phyloP scores from a whole-genome alignment of 2,329 filamentous ascomycete species.

The Dothistroma pini region DNA sequence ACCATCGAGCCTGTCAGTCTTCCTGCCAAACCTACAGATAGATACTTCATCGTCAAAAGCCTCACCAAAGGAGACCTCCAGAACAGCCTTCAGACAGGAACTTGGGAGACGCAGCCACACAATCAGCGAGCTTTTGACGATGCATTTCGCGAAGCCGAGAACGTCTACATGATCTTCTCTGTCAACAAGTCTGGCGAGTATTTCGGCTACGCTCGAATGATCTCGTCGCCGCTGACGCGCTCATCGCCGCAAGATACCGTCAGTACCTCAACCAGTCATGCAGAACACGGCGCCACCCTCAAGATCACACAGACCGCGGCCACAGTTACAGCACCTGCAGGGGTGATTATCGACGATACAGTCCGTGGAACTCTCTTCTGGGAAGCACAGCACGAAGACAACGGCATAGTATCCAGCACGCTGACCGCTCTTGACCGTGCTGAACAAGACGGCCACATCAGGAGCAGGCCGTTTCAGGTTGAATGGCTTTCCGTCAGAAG shows the following conservation, averaged over 20 bases:
- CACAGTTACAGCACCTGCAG: conserved; percentile 71
- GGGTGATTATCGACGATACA: conserved; percentile 86
- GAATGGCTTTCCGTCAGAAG: conserved; percentile 82
- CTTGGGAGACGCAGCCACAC: conserved; percentile 92
- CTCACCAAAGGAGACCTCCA: conserved; percentile 87
- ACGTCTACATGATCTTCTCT: conserved; percentile 89
- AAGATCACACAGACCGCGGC: conserved; percentile 75
- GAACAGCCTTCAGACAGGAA: conserved; percentile 73
- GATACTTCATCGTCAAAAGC: conserved; percentile 91
- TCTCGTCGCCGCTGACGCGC: conserved; percentile 74
- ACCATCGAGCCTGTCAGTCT: neutral
- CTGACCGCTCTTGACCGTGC: neutral
- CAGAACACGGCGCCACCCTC: conserved; percentile 39
- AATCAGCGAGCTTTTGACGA: conserved; percentile 78
- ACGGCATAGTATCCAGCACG: conserved; percentile 8
- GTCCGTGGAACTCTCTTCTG: conserved; percentile 91
- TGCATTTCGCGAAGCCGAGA: conserved; percentile 74
- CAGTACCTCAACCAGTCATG: neutral
- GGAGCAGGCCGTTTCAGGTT: conserved; percentile 86
- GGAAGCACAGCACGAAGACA: conserved; percentile 66
- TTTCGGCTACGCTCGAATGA: conserved; percentile 91
- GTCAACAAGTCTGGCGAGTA: conserved; percentile 97
- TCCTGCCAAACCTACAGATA: conserved; percentile 42
- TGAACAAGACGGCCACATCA: conserved; percentile 55
- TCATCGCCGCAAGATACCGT: neutral